Percentiles rank a stretch among this genome's conserved stretches.
phyloP scores from a whole-genome alignment of 164 flowering plant species.

The Buxus sempervirens region DNA sequence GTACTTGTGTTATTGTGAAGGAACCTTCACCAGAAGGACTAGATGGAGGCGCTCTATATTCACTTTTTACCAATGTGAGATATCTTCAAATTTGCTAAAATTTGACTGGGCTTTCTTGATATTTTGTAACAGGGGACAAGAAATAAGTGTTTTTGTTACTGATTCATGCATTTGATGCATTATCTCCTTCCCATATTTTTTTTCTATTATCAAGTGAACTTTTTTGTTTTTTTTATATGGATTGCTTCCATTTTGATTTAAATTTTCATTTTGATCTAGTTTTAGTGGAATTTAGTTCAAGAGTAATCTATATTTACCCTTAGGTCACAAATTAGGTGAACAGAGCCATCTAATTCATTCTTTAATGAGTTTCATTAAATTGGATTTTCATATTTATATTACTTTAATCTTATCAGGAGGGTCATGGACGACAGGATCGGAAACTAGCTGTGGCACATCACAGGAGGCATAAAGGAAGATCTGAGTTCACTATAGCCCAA shows the following conservation, averaged over 20 bases:
- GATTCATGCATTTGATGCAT: neutral
- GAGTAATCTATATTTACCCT: neutral
- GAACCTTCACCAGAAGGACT: conserved; percentile 53
- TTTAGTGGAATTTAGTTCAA: neutral
- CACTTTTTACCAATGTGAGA: conserved; percentile 81
- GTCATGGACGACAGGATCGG: conserved; percentile 75
- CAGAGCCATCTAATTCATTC: no score
- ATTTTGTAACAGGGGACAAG: neutral
- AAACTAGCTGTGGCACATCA: conserved; percentile 86
- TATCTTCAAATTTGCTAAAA: neutral
- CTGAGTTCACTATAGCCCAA: conserved; percentile 72
- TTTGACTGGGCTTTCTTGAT: neutral
- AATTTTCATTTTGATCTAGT: no score
- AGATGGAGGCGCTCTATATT: conserved; percentile 55
- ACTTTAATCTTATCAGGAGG: conserved; percentile 66
- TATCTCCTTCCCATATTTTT: neutral
- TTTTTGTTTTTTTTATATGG: neutral
- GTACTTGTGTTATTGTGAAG: conserved; percentile 83
- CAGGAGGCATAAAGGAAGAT: conserved; percentile 57
- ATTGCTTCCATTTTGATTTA: no score
- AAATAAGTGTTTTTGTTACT: neutral
- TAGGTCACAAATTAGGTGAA: neutral
- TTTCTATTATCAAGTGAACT: neutral
- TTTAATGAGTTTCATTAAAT: no score
- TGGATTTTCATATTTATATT: neutral